Conservation (phyloP, 2,329 filamentous ascomycete genomes). For the Beauveria australis region DNA sequence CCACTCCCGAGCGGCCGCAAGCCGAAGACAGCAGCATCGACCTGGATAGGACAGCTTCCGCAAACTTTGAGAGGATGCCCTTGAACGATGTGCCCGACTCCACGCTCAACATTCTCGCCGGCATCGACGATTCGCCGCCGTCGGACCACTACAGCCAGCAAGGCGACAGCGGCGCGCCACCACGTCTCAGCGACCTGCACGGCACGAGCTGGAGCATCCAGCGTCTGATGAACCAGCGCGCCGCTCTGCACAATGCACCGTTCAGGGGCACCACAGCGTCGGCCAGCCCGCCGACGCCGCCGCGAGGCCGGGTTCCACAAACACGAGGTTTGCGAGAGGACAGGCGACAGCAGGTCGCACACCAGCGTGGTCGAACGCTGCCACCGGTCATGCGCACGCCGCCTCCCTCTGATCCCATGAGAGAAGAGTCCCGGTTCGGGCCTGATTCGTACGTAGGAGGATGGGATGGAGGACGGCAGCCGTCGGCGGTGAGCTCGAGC, state of each 20-base stretch:
- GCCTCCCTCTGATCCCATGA: constrained; percentile 18
- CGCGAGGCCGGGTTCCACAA: constrained; percentile 4
- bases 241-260: neutral
- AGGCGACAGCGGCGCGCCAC: neutral
- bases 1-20: constrained; percentile 14
- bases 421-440: constrained; percentile 6
- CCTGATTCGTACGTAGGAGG: neutral
- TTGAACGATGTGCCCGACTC: constrained; percentile 18
- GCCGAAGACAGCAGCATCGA: neutral
- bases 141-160: neutral
- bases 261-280: neutral
- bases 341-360: neutral
- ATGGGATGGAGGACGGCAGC: neutral
- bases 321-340: constrained; percentile 1
- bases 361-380: constrained; percentile 1
- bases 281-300: neutral
- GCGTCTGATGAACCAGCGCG: neutral
- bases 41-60: neutral
- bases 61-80: constrained; percentile 5
- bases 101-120: constrained; percentile 4
- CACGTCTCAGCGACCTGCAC: constrained; percentile 4
- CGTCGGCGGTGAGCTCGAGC: neutral
- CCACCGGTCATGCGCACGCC: constrained; percentile 15
- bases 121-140: neutral
- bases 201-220: neutral